These are phyloP conservation scores for Bacidia rubella DNA, from an alignment of 495 filamentous ascomycete genomes.

Conservation along the genomic window DNA sequence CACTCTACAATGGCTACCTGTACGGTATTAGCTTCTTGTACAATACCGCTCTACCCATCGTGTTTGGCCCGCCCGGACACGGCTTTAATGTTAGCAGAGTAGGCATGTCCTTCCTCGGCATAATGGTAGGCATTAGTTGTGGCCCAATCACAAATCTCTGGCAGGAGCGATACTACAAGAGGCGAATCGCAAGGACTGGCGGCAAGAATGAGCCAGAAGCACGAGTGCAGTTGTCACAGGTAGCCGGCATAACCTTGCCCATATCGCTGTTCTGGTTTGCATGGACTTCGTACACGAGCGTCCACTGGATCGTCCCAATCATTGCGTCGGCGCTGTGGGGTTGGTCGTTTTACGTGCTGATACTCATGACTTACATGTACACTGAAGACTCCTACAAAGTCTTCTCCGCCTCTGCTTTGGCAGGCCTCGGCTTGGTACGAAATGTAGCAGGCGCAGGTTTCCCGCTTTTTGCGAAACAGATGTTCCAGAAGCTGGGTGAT, in stretches of 20 bases:
- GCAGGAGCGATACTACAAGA: conserved; percentile 29
- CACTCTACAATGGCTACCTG: conserved; percentile 25
- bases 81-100: conserved; percentile 27
- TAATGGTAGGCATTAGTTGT: conserved; percentile 29
- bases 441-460: conserved; percentile 34
- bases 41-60: conserved; percentile 32
- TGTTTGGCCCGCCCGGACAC: conserved; percentile 32
- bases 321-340: conserved; percentile 31
- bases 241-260: conserved; percentile 23
- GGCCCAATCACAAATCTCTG: conserved; percentile 29
- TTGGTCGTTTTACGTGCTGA: conserved; percentile 25
- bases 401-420: conserved; percentile 29
- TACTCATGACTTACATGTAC: conserved; percentile 22
- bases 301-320: conserved; percentile 37
- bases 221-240: conserved; percentile 19
- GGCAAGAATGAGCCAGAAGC: conserved; percentile 27
- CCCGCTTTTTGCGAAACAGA: conserved; percentile 33
- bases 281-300: conserved; percentile 29
- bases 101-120: conserved; percentile 30
- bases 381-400: conserved; percentile 22
- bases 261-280: conserved; percentile 36
- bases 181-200: conserved; percentile 9
- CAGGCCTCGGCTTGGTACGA: conserved; percentile 29
- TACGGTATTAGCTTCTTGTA: conserved; percentile 28
- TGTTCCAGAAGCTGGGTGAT: conserved; percentile 54